Conservation (phyloP, 345 rosid species). For the Citropsis articulata region DNA sequence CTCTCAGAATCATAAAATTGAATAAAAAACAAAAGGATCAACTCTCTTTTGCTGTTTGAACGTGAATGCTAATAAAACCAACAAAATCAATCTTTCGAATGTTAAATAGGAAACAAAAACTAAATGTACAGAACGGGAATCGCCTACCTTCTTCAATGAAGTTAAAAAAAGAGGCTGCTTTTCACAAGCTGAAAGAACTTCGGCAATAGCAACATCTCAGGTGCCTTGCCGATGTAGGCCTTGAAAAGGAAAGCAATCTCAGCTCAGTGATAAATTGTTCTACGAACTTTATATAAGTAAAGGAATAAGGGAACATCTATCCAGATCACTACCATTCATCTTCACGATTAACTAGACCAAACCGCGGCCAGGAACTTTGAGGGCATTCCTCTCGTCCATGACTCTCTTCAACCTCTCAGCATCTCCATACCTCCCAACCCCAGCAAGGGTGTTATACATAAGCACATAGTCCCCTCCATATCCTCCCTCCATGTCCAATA, state of each 20-base stretch:
- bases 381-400: conserved; percentile 52
- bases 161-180: neutral
- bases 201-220: neutral
- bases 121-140: neutral
- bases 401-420: conserved; percentile 52
- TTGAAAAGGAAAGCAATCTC: neutral
- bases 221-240: neutral
- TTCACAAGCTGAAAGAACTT: neutral
- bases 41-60: neutral
- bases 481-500: conserved; percentile 61
- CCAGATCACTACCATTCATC: neutral
- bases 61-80: neutral
- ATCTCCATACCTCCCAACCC: conserved; percentile 65
- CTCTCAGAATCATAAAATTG: no score
- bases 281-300: neutral
- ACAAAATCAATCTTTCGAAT: neutral
- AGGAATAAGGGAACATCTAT: neutral
- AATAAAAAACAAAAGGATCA: no score
- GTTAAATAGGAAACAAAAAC: neutral
- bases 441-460: conserved; percentile 58
- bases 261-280: neutral
- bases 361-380: conserved; percentile 61
- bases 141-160: conserved; percentile 6
- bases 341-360: conserved; percentile 12
- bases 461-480: conserved; percentile 84